Conservation (phyloP, 225 moss, liverwort and hornwort genomes). For the Polytrichum formosum region DNA sequence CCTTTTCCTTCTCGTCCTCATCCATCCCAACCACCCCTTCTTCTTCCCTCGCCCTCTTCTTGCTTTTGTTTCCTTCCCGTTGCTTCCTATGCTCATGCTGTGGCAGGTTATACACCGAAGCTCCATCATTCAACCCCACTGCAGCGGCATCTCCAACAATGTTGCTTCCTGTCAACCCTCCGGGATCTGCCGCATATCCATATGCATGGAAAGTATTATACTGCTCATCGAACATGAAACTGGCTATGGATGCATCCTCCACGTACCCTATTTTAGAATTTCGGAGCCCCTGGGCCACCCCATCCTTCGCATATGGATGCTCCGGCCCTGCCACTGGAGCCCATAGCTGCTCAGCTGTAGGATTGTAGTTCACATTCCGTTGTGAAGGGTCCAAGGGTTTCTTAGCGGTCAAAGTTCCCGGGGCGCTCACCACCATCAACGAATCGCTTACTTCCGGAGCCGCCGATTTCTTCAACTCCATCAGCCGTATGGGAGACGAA, state of each 20-base stretch:
- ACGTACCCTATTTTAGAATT: slow-evolving; percentile 95
- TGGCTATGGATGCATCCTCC: slow-evolving; percentile 88
- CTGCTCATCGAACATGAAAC: slow-evolving; percentile 97
- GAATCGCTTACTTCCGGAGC: slow-evolving; percentile 87
- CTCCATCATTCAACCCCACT: slow-evolving; percentile 52
- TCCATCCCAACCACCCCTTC: slow-evolving; percentile 43
- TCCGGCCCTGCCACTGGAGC: slow-evolving; percentile 89
- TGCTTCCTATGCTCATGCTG: slow-evolving; percentile 91
- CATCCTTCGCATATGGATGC: slow-evolving; percentile 89
- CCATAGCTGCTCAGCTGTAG: slow-evolving; percentile 97
- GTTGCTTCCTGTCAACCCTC: slow-evolving; percentile 54
- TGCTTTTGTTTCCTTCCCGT: slow-evolving; percentile 30
- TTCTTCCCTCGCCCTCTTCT: slow-evolving; percentile 51
- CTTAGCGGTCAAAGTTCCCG: slow-evolving; percentile 22
- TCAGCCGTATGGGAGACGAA: slow-evolving; percentile 71
- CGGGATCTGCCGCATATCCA: slow-evolving; percentile 91
- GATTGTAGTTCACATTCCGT: slow-evolving; percentile 81
- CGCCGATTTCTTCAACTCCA: slow-evolving; percentile 55
- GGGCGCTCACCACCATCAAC: slow-evolving; percentile 26
- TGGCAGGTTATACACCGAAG: slow-evolving; percentile 85
- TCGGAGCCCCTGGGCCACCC: slow-evolving; percentile 82
- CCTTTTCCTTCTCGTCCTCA: slow-evolving; percentile 60
- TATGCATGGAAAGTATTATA: slow-evolving; percentile 91
- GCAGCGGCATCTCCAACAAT: slow-evolving; percentile 68
- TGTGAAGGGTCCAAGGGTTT: slow-evolving; percentile 85